Evolutionary conservation across 164 flowering plant species (phyloP).

Genomic region (Stephania yunnanensis): DNA sequence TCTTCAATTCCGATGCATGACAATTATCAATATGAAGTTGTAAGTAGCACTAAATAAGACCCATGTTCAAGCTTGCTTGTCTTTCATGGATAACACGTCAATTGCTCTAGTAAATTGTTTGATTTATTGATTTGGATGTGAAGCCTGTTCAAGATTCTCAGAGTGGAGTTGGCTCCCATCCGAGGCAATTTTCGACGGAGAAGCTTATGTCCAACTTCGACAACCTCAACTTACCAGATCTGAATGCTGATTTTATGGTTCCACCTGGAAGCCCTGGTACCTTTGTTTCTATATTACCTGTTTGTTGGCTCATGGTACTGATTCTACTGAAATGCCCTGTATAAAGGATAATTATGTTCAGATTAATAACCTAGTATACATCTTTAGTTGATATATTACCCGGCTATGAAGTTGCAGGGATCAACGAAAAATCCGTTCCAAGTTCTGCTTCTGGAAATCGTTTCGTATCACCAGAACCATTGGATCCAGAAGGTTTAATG

Average conservation of each 20-base stretch:
- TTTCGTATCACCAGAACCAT: slow-evolving; percentile 24
- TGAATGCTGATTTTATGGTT: slow-evolving; percentile 24
- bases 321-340: no score
- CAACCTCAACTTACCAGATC: slow-evolving; percentile 17
- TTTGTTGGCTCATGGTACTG: background rate
- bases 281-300: background rate
- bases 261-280: slow-evolving; percentile 68
- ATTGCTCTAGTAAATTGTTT: slow-evolving; percentile 6
- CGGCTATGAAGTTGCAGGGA: slow-evolving; percentile 30
- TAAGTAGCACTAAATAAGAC: slow-evolving; percentile 24
- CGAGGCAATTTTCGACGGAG: slow-evolving; percentile 38
- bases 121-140: slow-evolving; percentile 15
- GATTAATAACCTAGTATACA: background rate
- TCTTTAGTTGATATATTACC: background rate
- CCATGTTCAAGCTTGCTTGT: background rate
- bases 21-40: slow-evolving; percentile 30
- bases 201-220: slow-evolving; percentile 26
- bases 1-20: slow-evolving; percentile 30
- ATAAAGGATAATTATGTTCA: background rate
- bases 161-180: slow-evolving; percentile 37
- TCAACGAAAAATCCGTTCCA: slow-evolving; percentile 38
- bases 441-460: slow-evolving; percentile 58
- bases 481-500: slow-evolving; percentile 24
- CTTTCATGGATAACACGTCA: background rate
- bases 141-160: slow-evolving; percentile 53